These are phyloP conservation scores for Oryza officinalis DNA, from an alignment of 176 grass and related monocot genomes.

Conservation along the genomic window DNA sequence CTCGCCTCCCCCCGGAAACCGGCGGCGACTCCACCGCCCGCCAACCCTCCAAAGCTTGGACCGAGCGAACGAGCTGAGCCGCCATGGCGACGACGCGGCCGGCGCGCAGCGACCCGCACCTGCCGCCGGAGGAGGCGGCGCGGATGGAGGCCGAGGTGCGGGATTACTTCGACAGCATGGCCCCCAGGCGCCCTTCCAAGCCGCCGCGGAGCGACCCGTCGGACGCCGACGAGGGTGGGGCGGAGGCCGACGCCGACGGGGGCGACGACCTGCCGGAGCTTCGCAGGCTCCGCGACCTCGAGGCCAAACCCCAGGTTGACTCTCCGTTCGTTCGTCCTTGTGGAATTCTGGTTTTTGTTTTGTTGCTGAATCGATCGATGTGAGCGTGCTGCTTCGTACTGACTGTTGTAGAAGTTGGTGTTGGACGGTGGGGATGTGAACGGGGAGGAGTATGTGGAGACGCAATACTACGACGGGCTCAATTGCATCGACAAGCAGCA, in stretches of 20 bases:
- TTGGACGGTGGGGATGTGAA: conserved; percentile 50
- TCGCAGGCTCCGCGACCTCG: conserved; percentile 59
- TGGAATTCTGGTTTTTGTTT: conserved; percentile 13
- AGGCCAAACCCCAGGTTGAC: conserved; percentile 53
- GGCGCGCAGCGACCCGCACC: conserved; percentile 62
- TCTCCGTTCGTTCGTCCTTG: too few relatives aligned
- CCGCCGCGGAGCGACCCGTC: conserved; percentile 72
- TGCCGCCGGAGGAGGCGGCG: conserved; percentile 66
- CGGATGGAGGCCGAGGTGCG: conserved; percentile 67
- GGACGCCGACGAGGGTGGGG: not conserved
- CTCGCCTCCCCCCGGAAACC: not conserved
- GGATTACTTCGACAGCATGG: conserved; percentile 66
- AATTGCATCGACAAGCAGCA: conserved; percentile 83
- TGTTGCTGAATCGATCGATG: conserved; percentile 10
- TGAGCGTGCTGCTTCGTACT: conserved; percentile 15
- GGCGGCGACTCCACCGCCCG: not conserved
- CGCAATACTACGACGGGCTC: conserved; percentile 67
- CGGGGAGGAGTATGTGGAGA: conserved; percentile 74
- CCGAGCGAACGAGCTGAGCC: not conserved
- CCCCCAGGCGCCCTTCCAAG: conserved; percentile 68
- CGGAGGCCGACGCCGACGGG: not conserved
- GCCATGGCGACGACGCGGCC: conserved; percentile 55
- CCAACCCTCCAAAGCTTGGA: not conserved
- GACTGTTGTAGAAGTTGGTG: conserved; percentile 53
- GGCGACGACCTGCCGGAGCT: conserved; percentile 54